Conservation (phyloP, 2,329 filamentous ascomycete genomes). For the Trichoderma asperellum region DNA sequence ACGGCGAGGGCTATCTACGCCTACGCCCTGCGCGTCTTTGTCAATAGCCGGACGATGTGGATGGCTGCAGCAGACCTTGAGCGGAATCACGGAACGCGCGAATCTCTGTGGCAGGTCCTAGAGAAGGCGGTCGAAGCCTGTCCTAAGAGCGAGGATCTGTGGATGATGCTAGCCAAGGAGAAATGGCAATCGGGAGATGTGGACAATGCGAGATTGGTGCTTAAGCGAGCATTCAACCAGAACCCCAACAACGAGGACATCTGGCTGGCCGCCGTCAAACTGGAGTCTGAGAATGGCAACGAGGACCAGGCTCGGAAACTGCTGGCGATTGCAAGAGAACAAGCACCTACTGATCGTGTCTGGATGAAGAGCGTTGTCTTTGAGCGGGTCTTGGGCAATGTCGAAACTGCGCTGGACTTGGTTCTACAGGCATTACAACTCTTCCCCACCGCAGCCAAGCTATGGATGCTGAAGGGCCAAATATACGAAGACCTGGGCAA, state of each 20-base stretch:
- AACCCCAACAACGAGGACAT: slow-evolving; percentile 98
- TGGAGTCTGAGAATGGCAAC: slow-evolving; percentile 88
- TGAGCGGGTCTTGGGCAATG: slow-evolving; percentile 80
- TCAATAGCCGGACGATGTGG: slow-evolving; percentile 86
- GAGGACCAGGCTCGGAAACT: slow-evolving; percentile 81
- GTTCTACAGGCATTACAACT: slow-evolving; percentile 83
- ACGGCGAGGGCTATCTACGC: slow-evolving; percentile 93
- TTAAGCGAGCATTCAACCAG: slow-evolving; percentile 89
- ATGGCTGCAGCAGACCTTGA: slow-evolving; percentile 89
- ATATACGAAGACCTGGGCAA: slow-evolving; percentile 87
- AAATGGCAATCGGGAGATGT: slow-evolving; percentile 89
- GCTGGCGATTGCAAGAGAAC: slow-evolving; percentile 78
- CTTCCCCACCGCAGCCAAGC: slow-evolving; percentile 83
- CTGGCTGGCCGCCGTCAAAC: slow-evolving; percentile 93
- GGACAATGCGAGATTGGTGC: slow-evolving; percentile 81
- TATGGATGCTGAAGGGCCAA: slow-evolving; percentile 99
- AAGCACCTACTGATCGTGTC: slow-evolving; percentile 92
- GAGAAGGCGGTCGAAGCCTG: slow-evolving; percentile 95
- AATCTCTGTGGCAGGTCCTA: slow-evolving; percentile 80
- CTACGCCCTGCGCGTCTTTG: slow-evolving; percentile 86
- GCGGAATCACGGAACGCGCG: slow-evolving; percentile 82
- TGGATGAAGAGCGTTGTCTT: slow-evolving; percentile 97
- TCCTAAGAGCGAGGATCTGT: slow-evolving; percentile 86
- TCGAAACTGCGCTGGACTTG: slow-evolving; percentile 81
- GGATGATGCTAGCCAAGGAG: slow-evolving; percentile 95